Base-by-base conservation (phyloP, 2,329 filamentous ascomycete genomes). In the Aspergillus uvarum region DNA sequence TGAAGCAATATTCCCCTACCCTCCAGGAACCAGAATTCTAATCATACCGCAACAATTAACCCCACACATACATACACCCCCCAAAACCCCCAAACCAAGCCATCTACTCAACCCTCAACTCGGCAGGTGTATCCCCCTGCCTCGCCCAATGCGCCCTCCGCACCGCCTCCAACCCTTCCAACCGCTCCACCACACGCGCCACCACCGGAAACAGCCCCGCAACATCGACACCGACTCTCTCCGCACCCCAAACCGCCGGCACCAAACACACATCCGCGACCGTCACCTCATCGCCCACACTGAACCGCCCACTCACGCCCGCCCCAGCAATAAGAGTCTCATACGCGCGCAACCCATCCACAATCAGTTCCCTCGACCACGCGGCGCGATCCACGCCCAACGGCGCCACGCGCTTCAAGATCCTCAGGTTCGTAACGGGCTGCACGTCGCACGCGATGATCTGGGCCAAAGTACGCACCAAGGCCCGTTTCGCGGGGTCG, bases 391-490 rank as follows among this genome's bases (percentile, higher is more conserved):
- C 78, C 1, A 72, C 75, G 0, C 79, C 80, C 0, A 85, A 67
- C 0, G 72, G 72, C 4, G 77, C 76, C 2, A 87, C 76, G 0
- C 79, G 77, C 51, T 80, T 79, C 64, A 85, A 76, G 42, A 86
- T 80, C 8, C 80, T 77, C 19, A 84, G 70, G 65, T 87, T 87
- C 1, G 85, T 87, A 1, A 85, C 79, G 5, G 87, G 86, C 70
- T 88, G 86, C 4, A 82, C 78, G 62, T 89, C 87, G 29, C 78
- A 76, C 5, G 79, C 78, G 29, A 88, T 73, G n/a, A 88, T 83
- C 54, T 76, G 68, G 4, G 81, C 79, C 8, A 89, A 73, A 3
- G 81, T 79, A 16, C 86, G 81, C 0, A 85, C 83, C 2, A 73
- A 68, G 0, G 85, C 85, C 19, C 86, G 78, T 0, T 64, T 68